Base-by-base conservation (phyloP, 2,329 filamentous ascomycete genomes). In the Moelleriella libera region DNA sequence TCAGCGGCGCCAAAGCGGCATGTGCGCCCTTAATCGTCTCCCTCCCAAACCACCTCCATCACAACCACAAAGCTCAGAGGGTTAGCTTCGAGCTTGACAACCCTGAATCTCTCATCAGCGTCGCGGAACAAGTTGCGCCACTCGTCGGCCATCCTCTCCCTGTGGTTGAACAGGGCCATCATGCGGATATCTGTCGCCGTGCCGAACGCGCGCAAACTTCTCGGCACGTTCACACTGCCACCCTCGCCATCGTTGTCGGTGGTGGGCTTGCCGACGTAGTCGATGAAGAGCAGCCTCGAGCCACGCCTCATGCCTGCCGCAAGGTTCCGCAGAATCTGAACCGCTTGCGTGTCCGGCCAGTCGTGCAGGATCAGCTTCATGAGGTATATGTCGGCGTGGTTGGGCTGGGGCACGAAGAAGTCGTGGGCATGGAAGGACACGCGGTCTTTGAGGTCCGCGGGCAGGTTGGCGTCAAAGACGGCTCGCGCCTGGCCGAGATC, bases 361-460 rank as follows among this genome's bases (percentile, higher is more conserved):
- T 77, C 73, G 56, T 78, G 75, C 12, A 79, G 62, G 48, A 78
- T 74, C 49, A 69, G 60, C 54, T 74, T 74, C 51, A 78, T 57
- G 48, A 77, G 61, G 60, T 73, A 78, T 45, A 74, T 60, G 48
- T 73, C 71, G 8, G 68, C 73, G 14, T 58, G 48, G 5, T 63
- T 56, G 1, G 60, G 52, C 51, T 69, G 66, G 1, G 63, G 63
- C 41, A 59, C 49, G 58, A 68, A 67, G 52, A 69, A 64, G 53
- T 64, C 58, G 52, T 68, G 66, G 9, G 57, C 56, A 37, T 59
- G 50, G 51, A 68, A 68, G 6, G 52, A 55, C 10, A 69, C 58
- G 6, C 66, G 60, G 29, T 47, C 50, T 41, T 53, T 55, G 10
- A 68, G 55, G 6, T 64, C 58, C 1, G 50, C 54, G 1, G 65